A percentile compares a stretch with the other conserved stretches of the same genome.
phyloP scores from a whole-genome alignment of 768 basidiomycete genomes.

The Dioszegia aurantiaca region DNA sequence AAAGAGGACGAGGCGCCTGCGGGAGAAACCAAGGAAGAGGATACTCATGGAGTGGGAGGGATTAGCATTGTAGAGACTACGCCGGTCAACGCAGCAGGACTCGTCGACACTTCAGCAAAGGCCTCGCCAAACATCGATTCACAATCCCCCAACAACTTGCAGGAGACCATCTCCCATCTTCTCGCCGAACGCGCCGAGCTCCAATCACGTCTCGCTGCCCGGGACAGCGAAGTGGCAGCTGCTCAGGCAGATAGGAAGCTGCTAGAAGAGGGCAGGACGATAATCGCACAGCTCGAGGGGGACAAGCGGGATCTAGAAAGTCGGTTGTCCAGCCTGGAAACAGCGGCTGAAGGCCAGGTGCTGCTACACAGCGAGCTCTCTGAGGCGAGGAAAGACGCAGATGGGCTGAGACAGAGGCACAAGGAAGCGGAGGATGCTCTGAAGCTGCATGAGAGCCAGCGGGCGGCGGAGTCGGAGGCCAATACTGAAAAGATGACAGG shows the following conservation, averaged over 20 bases:
- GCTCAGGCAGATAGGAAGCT: constrained; percentile 31
- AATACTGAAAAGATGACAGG: constrained; percentile 15
- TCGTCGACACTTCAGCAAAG: neutral
- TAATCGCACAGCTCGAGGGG: constrained; percentile 35
- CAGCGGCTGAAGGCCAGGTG: constrained; percentile 2
- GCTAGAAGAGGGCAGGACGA: constrained; percentile 31
- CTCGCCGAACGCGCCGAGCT: constrained; percentile 40
- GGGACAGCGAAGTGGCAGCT: constrained; percentile 14
- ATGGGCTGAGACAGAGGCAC: constrained; percentile 2
- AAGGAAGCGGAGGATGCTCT: constrained; percentile 1
- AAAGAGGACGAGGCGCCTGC: too few species aligned
- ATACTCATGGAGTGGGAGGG: too few species aligned
- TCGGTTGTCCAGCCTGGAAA: constrained; percentile 12
- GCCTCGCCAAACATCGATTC: neutral
- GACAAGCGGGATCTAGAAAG: constrained; percentile 29
- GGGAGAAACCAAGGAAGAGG: too few species aligned
- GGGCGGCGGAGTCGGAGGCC: constrained; percentile 10
- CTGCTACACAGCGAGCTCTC: constrained; percentile 14
- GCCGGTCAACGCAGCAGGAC: neutral
- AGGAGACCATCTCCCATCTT: constrained; percentile 38
- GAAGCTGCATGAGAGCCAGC: constrained; percentile 16
- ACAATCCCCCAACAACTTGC: constrained; percentile 19
- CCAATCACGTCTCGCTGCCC: constrained; percentile 27
- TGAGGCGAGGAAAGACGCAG: constrained; percentile 5
- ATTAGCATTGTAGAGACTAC: too few species aligned